Base-by-base conservation (phyloP, 768 basidiomycete genomes). In the Leccinum disarticulatum region DNA sequence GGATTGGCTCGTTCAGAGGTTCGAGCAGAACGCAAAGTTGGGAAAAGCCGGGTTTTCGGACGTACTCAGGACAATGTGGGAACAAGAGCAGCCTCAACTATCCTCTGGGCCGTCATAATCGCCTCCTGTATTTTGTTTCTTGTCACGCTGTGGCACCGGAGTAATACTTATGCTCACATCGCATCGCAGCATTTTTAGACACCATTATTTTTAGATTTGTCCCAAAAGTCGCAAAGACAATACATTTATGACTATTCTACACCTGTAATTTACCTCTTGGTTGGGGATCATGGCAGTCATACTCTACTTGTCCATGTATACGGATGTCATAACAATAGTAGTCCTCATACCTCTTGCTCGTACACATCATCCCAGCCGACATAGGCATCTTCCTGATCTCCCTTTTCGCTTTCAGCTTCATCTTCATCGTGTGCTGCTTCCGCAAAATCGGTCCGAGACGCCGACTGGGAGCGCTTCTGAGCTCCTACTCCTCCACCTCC, bases 31-130 rank as follows among this genome's bases (percentile, higher is more conserved):
- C 69, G 95, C 95, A 3, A 90, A 89, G 52, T 77, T 90, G 35
- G 95, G 95, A 55, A 92, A 94, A 73, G 76, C 87, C 55, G 95
- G 89, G 25, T 95, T 98, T 74, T 91, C 93, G 48, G 91, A 93
- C 69, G 94, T 98, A 31, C 74, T 97, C 63, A 80, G 88, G 66
- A 82, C 82, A 61, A 72, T 95, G 70, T 87, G 87, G 86, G 90
- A 93, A 66, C 79, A 87, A 68, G 82, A 87, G 62, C 84, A 90
- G 66, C 71, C 76, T 46, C 77, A 76, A 63, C 56, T 70, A 28
- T 70, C 73, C n/a, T 70, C 64, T 15, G 68, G 66, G 56, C 61
- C 72, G 52, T 63, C 75, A 59, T 76, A 70, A 54, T 60, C 51
- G 30, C 13, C 58, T 27, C 52, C 28, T 19, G 11, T 57, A 56